These are phyloP conservation scores for Coemansia sp. DNA, from an alignment of 192 early-diverging fungal genomes.

Conservation along the genomic window DNA sequence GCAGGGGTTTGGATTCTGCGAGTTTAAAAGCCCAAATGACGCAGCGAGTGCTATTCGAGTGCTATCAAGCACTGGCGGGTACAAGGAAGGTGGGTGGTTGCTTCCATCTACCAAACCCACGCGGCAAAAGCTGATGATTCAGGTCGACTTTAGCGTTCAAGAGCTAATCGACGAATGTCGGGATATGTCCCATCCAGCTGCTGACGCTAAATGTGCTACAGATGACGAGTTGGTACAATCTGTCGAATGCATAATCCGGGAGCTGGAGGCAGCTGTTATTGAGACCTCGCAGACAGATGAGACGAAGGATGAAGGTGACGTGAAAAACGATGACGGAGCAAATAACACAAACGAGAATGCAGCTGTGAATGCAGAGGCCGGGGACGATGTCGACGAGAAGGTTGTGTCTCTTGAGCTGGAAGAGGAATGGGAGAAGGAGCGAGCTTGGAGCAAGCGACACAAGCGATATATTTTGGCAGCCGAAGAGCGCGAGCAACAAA, in stretches of 20 bases:
- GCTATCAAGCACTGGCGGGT: slow-evolving; percentile 12
- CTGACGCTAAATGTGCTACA: neutral
- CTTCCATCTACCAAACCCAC: slow-evolving; percentile 5
- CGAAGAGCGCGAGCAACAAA: slow-evolving; percentile 25
- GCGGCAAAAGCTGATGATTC: slow-evolving; percentile 11
- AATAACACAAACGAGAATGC: neutral
- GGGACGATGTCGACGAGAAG: neutral
- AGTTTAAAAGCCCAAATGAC: slow-evolving; percentile 17
- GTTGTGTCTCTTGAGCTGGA: slow-evolving; percentile 28
- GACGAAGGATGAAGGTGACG: neutral
- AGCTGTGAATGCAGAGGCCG: neutral
- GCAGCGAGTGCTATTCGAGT: slow-evolving; percentile 24
- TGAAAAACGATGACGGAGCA: neutral
- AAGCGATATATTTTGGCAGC: slow-evolving; percentile 24
- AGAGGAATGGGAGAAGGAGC: slow-evolving; percentile 32
- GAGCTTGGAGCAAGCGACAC: slow-evolving; percentile 8
- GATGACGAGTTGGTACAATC: slow-evolving; percentile 7
- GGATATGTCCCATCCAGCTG: neutral
- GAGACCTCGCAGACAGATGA: slow-evolving; percentile 1
- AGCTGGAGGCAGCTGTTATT: slow-evolving; percentile 7
- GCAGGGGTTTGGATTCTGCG: slow-evolving; percentile 50
- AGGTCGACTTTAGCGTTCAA: slow-evolving; percentile 13
- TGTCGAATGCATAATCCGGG: slow-evolving; percentile 11
- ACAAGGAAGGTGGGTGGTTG: neutral
- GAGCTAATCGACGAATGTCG: neutral